Evolutionary conservation across 1,284 basidiomycete species (phyloP).

Genomic region (Mycena sp.): DNA sequence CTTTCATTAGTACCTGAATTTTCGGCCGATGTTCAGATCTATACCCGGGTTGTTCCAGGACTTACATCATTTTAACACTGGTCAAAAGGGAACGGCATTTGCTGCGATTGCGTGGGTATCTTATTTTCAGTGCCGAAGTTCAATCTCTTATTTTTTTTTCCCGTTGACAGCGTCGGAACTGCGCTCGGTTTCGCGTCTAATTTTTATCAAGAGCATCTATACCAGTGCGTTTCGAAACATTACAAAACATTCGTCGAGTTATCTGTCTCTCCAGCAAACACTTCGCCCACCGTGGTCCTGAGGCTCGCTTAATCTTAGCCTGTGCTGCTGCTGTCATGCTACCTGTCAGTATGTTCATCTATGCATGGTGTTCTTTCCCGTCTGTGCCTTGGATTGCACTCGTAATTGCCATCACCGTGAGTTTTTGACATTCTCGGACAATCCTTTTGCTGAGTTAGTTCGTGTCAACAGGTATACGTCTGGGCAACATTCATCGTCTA

Average conservation of each 20-base stretch:
- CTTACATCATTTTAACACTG: constrained; percentile 74
- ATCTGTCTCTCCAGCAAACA: constrained; percentile 45
- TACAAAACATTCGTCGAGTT: not conserved
- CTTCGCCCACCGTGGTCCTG: constrained; percentile 65
- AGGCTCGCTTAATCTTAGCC: constrained; percentile 77
- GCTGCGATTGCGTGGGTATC: constrained; percentile 62
- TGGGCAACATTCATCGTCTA: constrained; percentile 70
- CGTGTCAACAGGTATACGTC: constrained; percentile 55
- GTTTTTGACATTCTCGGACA: constrained; percentile 23
- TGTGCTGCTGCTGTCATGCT: constrained; percentile 72
- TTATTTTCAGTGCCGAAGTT: not conserved
- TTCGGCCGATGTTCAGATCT: constrained; percentile 50
- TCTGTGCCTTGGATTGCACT: constrained; percentile 66
- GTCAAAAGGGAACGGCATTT: constrained; percentile 72
- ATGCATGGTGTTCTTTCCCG: constrained; percentile 67
- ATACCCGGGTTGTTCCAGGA: constrained; percentile 67
- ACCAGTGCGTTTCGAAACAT: constrained; percentile 53
- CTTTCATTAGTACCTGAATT: not conserved
- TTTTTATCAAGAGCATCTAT: constrained; percentile 73
- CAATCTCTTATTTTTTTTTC: not conserved
- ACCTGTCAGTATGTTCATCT: constrained; percentile 73
- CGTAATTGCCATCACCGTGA: constrained; percentile 61
- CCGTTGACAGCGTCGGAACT: constrained; percentile 62
- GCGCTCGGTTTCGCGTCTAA: constrained; percentile 66
- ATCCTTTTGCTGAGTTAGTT: not conserved